These are phyloP conservation scores for Lachnum nothofagi DNA, from an alignment of 2,329 filamentous ascomycete species.

Conservation along the genomic window DNA sequence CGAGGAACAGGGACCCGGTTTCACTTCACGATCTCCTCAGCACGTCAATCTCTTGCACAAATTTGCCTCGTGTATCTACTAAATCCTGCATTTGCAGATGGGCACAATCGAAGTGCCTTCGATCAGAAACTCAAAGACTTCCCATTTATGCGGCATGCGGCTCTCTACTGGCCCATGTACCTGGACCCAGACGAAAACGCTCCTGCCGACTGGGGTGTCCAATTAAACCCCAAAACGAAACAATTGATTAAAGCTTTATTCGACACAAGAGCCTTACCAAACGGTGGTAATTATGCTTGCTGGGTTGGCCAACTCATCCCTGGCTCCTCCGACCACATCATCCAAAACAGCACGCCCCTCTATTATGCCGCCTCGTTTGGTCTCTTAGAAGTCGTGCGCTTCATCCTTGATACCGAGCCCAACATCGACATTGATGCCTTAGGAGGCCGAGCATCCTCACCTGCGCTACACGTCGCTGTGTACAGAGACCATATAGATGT, in stretches of 20 bases:
- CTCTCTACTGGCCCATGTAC: slow-evolving; percentile 9
- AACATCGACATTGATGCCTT: slow-evolving; percentile 18
- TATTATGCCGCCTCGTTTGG: slow-evolving; percentile 25
- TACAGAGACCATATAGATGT: slow-evolving; percentile 18
- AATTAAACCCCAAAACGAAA: slow-evolving; percentile 5
- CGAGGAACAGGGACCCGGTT: slow-evolving; percentile 13
- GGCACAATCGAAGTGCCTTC: background rate
- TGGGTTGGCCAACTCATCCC: slow-evolving; percentile 21
- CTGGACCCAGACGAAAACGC: too few species aligned
- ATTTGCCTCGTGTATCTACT: slow-evolving; percentile 18
- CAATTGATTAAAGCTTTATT: slow-evolving; percentile 18
- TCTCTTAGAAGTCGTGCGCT: slow-evolving; percentile 14
- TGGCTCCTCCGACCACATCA: slow-evolving; percentile 1
- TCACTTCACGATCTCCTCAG: slow-evolving; percentile 12
- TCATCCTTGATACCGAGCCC: slow-evolving; percentile 15
- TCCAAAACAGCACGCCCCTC: slow-evolving; percentile 17
- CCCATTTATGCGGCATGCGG: slow-evolving; percentile 17
- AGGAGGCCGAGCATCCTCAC: slow-evolving; percentile 18
- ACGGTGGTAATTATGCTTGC: slow-evolving; percentile 20
- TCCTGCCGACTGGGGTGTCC: too few species aligned
- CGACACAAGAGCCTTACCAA: slow-evolving; percentile 10
- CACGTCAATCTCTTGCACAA: slow-evolving; percentile 17
- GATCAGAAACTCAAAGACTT: slow-evolving; percentile 3
- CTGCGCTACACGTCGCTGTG: slow-evolving; percentile 20
- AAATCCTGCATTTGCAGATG: slow-evolving; percentile 12